These are phyloP conservation scores for Trametopsis cervina DNA, from an alignment of 768 basidiomycete species.

Conservation along the genomic window DNA sequence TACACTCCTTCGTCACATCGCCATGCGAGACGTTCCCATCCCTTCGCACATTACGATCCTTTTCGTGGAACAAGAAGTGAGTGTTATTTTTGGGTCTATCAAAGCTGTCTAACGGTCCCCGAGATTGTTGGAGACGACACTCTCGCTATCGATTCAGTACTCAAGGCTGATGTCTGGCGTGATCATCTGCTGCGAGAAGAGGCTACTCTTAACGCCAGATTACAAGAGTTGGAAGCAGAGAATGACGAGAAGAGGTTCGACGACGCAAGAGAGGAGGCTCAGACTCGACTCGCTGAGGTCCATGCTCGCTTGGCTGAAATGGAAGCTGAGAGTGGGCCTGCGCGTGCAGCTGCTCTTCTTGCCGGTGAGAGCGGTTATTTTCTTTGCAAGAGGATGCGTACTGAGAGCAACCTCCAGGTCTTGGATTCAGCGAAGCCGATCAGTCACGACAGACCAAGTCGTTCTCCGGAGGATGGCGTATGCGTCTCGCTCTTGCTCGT, in stretches of 20 bases:
- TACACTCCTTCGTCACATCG: conserved; percentile 88
- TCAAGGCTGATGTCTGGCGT: conserved; percentile 99
- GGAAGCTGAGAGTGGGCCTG: conserved; percentile 97
- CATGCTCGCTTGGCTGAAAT: conserved; percentile 92
- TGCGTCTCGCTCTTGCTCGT: conserved; percentile 92
- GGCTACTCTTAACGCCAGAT: conserved; percentile 58
- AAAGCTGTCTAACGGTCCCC: background rate
- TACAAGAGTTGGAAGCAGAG: conserved; percentile 66
- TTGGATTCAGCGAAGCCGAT: conserved; percentile 88
- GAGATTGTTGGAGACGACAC: conserved; percentile 94
- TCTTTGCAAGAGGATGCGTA: background rate
- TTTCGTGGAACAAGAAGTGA: conserved; percentile 96
- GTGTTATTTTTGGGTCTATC: conserved; percentile 8
- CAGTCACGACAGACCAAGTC: conserved; percentile 77
- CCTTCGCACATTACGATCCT: conserved; percentile 94
- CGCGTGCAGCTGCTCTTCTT: conserved; percentile 80
- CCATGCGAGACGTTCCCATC: conserved; percentile 90
- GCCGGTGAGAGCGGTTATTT: too few relatives aligned
- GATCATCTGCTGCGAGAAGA: conserved; percentile 90
- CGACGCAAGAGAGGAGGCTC: conserved; percentile 81
- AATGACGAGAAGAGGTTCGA: conserved; percentile 76
- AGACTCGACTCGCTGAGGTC: conserved; percentile 77
- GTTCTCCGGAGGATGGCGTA: conserved; percentile 97
- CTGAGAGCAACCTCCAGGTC: conserved; percentile 38
- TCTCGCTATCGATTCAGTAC: conserved; percentile 82